A percentile compares a stretch with the other conserved stretches of the same genome.
phyloP scores from a whole-genome alignment of 441 rosid genomes.

The Arabidopsis lyrata region DNA sequence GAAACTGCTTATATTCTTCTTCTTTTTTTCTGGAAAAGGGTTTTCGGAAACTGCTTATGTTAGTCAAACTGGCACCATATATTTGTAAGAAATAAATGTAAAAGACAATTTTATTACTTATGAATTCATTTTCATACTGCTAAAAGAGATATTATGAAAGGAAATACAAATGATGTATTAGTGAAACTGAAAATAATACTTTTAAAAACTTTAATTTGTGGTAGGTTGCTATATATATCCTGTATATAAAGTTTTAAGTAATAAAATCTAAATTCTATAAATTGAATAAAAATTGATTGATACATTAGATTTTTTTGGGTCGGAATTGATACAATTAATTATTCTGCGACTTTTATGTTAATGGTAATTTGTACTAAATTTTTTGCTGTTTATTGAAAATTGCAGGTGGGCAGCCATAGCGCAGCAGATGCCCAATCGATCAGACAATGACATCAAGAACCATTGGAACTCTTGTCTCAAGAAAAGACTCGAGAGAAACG shows the following conservation, averaged over 20 bases:
- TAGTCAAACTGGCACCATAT: background rate
- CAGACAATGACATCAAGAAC: conserved; percentile 92
- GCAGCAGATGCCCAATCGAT: conserved; percentile 66
- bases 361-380: background rate
- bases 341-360: background rate
- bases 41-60: background rate
- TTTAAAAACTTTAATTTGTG: background rate
- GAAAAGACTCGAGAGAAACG: conserved; percentile 78
- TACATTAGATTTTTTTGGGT: background rate
- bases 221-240: background rate
- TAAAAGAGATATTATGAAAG: background rate
- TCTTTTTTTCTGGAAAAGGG: no score
- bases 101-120: no score
- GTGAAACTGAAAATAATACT: background rate
- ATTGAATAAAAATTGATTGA: background rate
- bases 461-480: conserved; percentile 94
- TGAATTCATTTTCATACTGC: background rate
- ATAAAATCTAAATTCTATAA: background rate
- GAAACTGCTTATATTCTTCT: background rate
- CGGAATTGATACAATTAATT: background rate
- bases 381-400: background rate
- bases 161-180: background rate
- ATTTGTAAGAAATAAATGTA: background rate
- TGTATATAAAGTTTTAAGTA: no score
- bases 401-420: conserved; percentile 47